A percentile compares a stretch with the other conserved stretches of the same genome.
These are phyloP conservation scores for Colletotrichum filicis DNA, from an alignment of 2,329 filamentous ascomycete species.

Conservation along the genomic window DNA sequence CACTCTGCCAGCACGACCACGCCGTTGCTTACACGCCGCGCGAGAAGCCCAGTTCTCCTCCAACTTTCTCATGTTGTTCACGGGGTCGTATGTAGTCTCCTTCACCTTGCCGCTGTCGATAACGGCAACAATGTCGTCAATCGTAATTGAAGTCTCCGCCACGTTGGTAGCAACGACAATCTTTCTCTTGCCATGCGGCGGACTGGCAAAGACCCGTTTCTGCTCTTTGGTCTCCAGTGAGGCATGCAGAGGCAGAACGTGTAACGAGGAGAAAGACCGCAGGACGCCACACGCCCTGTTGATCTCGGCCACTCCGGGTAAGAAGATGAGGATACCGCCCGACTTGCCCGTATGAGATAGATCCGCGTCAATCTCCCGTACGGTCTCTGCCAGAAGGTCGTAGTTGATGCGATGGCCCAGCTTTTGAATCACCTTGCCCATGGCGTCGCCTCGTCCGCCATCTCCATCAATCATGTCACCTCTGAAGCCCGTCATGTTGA, in stretches of 20 bases:
- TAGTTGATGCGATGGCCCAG: conserved; percentile 92
- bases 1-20: conserved; percentile 93
- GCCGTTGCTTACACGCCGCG: conserved; percentile 93
- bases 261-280: conserved; percentile 68
- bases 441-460: conserved; percentile 57
- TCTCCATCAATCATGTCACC: conserved; percentile 59
- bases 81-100: conserved; percentile 92
- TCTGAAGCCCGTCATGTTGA: conserved; percentile 81
- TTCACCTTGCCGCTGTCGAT: conserved; percentile 97
- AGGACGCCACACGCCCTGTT: conserved; percentile 80
- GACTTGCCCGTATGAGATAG: conserved; percentile 72
- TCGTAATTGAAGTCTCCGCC: conserved; percentile 97
- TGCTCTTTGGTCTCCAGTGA: conserved; percentile 91
- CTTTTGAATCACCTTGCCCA: conserved; percentile 77
- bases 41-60: conserved; percentile 95
- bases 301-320: conserved; percentile 93
- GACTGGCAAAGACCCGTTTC: conserved; percentile 81
- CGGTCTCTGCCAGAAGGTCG: conserved; percentile 82
- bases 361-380: conserved; percentile 83
- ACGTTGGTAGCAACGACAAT: conserved; percentile 96
- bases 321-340: conserved; percentile 94
- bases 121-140: conserved; percentile 95
- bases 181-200: conserved; percentile 86
- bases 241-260: conserved; percentile 90
- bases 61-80: conserved; percentile 93